Evolutionary conservation across 1,139 yeast genomes (phyloP).

Genomic region (Debaryomyces singareniensis): DNA sequence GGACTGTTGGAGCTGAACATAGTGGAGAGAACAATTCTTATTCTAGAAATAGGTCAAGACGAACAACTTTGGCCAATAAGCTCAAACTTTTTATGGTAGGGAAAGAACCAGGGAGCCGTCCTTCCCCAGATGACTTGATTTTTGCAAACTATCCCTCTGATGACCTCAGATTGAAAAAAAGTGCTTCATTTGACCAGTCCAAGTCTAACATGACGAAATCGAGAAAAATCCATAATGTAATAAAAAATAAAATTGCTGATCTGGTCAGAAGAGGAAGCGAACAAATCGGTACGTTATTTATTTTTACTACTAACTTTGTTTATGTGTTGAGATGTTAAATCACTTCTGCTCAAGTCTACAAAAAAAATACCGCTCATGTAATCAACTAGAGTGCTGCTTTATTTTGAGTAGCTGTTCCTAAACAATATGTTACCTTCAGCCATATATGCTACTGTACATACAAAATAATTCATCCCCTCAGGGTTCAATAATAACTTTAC

Average conservation of each 20-base stretch:
- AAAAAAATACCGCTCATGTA: no score
- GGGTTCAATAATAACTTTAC: no score
- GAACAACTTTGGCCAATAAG: not conserved
- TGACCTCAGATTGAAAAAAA: not conserved
- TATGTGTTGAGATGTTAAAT: no score
- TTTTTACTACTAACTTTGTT: no score
- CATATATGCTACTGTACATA: no score
- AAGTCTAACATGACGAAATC: slow-evolving; percentile 27
- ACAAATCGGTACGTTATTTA: slow-evolving; percentile 34
- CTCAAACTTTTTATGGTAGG: not conserved
- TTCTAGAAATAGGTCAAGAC: not conserved
- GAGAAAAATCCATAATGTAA: slow-evolving; percentile 14
- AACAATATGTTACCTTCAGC: no score
- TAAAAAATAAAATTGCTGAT: slow-evolving; percentile 6
- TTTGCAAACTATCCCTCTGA: slow-evolving; percentile 5
- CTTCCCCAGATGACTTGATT: slow-evolving; percentile 5
- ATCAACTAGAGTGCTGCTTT: no score
- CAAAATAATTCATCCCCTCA: no score
- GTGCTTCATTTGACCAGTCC: slow-evolving; percentile 28
- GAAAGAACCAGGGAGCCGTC: slow-evolving; percentile 9
- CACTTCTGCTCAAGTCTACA: no score
- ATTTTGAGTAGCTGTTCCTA: no score
- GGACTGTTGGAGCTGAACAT: not conserved
- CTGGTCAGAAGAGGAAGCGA: slow-evolving; percentile 21
- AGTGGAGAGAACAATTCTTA: not conserved